Conservation (phyloP, 169 alveolate genomes). For the Eimeria necatrix region DNA sequence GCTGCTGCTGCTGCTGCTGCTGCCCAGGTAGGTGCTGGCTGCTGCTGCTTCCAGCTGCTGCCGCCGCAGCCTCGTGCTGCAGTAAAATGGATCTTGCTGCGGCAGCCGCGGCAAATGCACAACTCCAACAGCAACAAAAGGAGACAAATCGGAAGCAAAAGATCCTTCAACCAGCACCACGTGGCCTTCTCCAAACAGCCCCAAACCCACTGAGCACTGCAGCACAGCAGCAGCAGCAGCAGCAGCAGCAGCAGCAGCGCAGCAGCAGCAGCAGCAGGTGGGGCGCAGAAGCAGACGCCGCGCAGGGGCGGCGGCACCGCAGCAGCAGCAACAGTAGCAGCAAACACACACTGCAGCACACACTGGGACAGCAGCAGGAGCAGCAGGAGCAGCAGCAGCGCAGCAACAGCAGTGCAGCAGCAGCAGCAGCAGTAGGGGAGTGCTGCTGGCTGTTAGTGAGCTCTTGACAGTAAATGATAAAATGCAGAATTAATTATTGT, state of each 20-base stretch:
- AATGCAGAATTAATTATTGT: too few species aligned
- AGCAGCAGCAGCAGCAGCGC: neutral
- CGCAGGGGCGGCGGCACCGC: neutral
- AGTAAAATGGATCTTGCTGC: neutral
- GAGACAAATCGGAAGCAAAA: neutral
- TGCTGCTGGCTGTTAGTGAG: too few species aligned
- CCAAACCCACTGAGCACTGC: slow-evolving; percentile 24
- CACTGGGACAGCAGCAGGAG: too few species aligned
- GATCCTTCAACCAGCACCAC: neutral
- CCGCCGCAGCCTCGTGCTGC: neutral
- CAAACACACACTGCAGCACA: too few species aligned
- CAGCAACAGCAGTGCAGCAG: too few species aligned
- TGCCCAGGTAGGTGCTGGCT: neutral
- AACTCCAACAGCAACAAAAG: neutral
- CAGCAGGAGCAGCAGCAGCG: too few species aligned
- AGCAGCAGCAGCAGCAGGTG: neutral
- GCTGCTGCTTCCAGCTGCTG: neutral
- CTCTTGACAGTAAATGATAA: too few species aligned
- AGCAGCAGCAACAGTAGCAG: slow-evolving; percentile 8
- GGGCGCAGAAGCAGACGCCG: neutral
- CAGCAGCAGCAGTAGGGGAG: too few species aligned
- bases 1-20: neutral
- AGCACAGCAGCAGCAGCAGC: neutral
- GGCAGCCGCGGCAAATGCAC: neutral
- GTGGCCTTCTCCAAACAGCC: slow-evolving; percentile 7